phyloP scores from a whole-genome alignment of 1,139 yeast species.

The Taphrina flavorubra region DNA sequence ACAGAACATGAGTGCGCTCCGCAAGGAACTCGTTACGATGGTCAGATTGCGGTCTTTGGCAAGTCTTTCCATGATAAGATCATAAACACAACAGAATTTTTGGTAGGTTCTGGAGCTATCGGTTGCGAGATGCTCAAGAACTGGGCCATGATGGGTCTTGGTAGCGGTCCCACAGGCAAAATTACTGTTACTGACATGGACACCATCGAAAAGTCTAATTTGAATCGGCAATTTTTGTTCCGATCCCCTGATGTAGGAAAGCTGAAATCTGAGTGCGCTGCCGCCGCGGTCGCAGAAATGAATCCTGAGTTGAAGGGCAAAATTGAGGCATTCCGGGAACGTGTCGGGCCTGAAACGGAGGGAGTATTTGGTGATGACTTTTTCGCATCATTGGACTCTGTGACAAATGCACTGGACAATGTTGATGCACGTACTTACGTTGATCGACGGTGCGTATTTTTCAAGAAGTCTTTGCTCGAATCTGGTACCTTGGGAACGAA shows the following conservation, averaged over 20 bases:
- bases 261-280: constrained; percentile 89
- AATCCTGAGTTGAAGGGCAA: constrained; percentile 82
- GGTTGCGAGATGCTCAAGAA: constrained; percentile 99
- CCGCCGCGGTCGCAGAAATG: constrained; percentile 79
- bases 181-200: constrained; percentile 91
- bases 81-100: constrained; percentile 78
- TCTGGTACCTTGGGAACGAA: constrained; percentile 98
- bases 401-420: constrained; percentile 94
- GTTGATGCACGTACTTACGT: constrained; percentile 98
- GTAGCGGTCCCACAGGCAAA: constrained; percentile 86
- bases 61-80: constrained; percentile 71
- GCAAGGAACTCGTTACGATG: constrained; percentile 81
- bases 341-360: constrained; percentile 94
- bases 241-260: constrained; percentile 93
- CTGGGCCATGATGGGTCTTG: constrained; percentile 97
- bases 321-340: constrained; percentile 76
- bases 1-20: constrained; percentile 76
- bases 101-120: constrained; percentile 98
- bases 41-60: constrained; percentile 94
- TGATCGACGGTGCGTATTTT: constrained; percentile 94
- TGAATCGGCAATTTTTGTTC: constrained; percentile 94
- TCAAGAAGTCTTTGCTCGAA: constrained; percentile 86
- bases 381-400: constrained; percentile 83
- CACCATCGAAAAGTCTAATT: constrained; percentile 90
- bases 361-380: constrained; percentile 81